A percentile compares a stretch with the other conserved stretches of the same genome.
phyloP scores from a whole-genome alignment of 495 filamentous ascomycete genomes.

The Penicillium egyptiacum region DNA sequence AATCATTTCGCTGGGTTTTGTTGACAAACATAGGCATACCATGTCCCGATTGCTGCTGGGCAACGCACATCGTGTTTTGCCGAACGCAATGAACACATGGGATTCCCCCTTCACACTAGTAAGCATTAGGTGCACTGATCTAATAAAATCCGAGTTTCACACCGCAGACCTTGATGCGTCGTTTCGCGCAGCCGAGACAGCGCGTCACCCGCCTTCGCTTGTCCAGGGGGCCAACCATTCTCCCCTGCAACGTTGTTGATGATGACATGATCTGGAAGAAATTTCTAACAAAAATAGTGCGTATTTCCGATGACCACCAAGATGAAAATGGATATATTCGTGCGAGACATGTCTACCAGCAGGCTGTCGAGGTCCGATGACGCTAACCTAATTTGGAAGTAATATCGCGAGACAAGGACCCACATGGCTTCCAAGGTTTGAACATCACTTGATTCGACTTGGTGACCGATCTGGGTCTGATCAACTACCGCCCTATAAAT shows the following conservation, averaged over 20 bases:
- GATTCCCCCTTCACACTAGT: constrained; percentile 16
- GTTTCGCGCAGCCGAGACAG: constrained; percentile 14
- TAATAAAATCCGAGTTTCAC: neutral
- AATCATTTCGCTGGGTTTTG: constrained; percentile 5
- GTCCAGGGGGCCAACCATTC: constrained; percentile 17
- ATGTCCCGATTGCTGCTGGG: constrained; percentile 10
- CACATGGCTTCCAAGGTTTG: neutral
- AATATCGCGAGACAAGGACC: neutral
- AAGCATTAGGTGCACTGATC: constrained; percentile 2
- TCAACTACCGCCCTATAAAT: neutral
- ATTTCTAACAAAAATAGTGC: neutral
- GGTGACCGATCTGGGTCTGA: neutral
- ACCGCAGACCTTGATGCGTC: constrained; percentile 16
- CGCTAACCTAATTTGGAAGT: neutral
- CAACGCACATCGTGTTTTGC: constrained; percentile 8
- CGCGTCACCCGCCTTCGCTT: constrained; percentile 11
- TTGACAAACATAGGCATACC: constrained; percentile 16
- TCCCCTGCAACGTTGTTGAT: neutral
- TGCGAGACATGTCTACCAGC: neutral
- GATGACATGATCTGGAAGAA: neutral
- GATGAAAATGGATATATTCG: neutral
- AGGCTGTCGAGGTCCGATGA: neutral
- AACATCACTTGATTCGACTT: no score
- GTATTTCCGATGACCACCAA: neutral
- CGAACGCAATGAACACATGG: constrained; percentile 11